A percentile compares a stretch with the other conserved stretches of the same genome.
phyloP scores from a whole-genome alignment of 2,329 filamentous ascomycete species.

The Penicillium olsonii region DNA sequence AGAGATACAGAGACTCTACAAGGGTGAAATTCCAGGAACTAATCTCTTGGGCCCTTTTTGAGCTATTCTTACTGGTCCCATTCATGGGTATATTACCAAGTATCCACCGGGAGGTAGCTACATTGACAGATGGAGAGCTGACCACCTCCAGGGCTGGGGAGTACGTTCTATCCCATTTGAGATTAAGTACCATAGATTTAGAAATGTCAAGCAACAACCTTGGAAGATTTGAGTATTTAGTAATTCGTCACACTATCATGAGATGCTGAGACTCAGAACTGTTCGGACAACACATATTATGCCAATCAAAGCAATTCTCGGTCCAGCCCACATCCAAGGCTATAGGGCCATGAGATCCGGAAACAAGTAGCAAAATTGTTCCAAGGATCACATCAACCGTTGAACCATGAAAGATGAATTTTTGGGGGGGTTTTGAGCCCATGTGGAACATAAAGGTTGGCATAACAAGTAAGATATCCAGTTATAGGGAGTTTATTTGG shows the following conservation, averaged over 20 bases:
- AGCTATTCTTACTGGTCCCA: too few species aligned
- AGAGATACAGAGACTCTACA: too few species aligned
- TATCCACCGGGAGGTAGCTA: too few species aligned
- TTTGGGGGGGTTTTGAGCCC: constrained; percentile 23
- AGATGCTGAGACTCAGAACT: constrained; percentile 38
- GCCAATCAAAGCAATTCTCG: constrained; percentile 39
- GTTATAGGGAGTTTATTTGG: constrained; percentile 30
- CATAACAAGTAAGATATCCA: constrained; percentile 29
- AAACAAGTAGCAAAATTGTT: constrained; percentile 27
- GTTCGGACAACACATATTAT: constrained; percentile 35
- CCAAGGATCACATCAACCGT: constrained; percentile 31
- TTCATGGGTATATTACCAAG: too few species aligned
- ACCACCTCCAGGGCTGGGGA: too few species aligned
- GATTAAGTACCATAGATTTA: too few species aligned
- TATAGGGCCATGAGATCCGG: constrained; percentile 26
- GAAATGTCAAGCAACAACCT: not conserved
- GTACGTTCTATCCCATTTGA: too few species aligned
- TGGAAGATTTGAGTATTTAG: constrained; percentile 25
- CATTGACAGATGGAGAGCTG: too few species aligned
- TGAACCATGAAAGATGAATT: constrained; percentile 31
- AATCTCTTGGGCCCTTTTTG: too few species aligned
- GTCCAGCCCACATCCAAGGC: constrained; percentile 38
- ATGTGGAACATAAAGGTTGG: constrained; percentile 33
- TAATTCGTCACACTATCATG: constrained; percentile 43
- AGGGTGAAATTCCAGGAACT: not conserved